Evolutionary conservation across 768 basidiomycete species (phyloP).

Genomic region (Vishniacozyma victoriae): DNA sequence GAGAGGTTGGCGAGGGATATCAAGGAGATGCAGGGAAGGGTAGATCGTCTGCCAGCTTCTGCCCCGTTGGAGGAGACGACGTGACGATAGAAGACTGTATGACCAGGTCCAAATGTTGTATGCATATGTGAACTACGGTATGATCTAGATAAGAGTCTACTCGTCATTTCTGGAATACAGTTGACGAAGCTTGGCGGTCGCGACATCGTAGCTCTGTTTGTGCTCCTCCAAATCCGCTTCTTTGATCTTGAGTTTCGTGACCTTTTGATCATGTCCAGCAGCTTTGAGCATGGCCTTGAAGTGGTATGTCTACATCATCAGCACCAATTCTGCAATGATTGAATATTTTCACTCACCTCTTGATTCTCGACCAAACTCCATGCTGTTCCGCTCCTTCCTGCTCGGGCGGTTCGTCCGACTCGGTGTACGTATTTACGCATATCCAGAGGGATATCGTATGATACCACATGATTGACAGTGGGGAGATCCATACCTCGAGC

Average conservation of each 20-base stretch:
- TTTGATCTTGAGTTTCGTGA: conserved; percentile 63
- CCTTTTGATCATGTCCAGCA: conserved; percentile 62
- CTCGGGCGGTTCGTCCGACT: conserved; percentile 90
- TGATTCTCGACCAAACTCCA: conserved; percentile 97
- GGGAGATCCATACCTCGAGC: conserved; percentile 93
- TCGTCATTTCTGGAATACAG: too few species aligned
- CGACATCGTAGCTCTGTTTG: conserved; percentile 64
- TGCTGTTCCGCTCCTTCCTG: conserved; percentile 77
- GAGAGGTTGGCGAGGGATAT: too few species aligned
- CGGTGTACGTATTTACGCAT: conserved; percentile 98
- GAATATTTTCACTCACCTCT: conserved; percentile 34
- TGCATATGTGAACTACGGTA: too few species aligned
- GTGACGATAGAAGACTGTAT: too few species aligned
- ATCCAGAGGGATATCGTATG: conserved; percentile 93
- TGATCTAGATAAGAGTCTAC: too few species aligned
- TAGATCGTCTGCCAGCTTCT: too few species aligned
- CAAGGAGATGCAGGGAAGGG: too few species aligned
- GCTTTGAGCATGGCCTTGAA: conserved; percentile 77
- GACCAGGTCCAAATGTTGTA: too few species aligned
- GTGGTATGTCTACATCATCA: conserved; percentile 64
- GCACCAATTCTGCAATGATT: conserved; percentile 51
- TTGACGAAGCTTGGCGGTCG: background rate
- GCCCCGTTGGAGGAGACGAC: too few species aligned
- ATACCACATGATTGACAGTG: conserved; percentile 85
- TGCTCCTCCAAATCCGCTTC: conserved; percentile 60